A percentile compares a stretch with the other conserved stretches of the same genome.
Conservation (phyloP, 768 basidiomycete genomes). For the Amanita inopinata region DNA sequence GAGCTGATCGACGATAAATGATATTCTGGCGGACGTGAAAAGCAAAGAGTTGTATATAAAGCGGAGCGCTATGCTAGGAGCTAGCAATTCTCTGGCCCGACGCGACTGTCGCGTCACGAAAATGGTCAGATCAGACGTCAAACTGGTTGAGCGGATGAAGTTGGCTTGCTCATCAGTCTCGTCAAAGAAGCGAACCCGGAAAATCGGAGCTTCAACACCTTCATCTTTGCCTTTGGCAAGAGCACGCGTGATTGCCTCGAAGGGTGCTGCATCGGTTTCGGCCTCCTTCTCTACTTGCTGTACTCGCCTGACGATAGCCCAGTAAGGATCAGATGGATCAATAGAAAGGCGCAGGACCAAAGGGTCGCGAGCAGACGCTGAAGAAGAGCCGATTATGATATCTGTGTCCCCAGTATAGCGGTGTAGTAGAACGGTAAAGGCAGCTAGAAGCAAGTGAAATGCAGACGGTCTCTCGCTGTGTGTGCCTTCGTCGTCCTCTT, state of each 20-base stretch:
- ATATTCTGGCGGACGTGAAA: slow-evolving; percentile 72
- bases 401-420: slow-evolving; percentile 95
- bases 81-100: slow-evolving; percentile 57
- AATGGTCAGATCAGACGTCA: slow-evolving; percentile 89
- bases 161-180: slow-evolving; percentile 70
- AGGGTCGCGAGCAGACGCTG: slow-evolving; percentile 63
- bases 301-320: slow-evolving; percentile 78
- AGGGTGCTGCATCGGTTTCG: slow-evolving; percentile 71
- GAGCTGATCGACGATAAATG: slow-evolving; percentile 78
- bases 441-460: slow-evolving; percentile 87
- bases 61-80: slow-evolving; percentile 69
- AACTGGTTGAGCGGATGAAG: slow-evolving; percentile 70
- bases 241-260: slow-evolving; percentile 63
- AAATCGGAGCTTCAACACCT: slow-evolving; percentile 54
- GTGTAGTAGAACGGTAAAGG: slow-evolving; percentile 85
- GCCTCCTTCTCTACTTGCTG: slow-evolving; percentile 80
- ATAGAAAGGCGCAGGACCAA: slow-evolving; percentile 77
- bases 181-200: slow-evolving; percentile 95
- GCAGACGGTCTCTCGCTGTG: slow-evolving; percentile 54
- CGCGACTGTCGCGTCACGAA: slow-evolving; percentile 75
- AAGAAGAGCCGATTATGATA: slow-evolving; percentile 83
- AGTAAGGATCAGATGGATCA: slow-evolving; percentile 81
- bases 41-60: slow-evolving; percentile 92
- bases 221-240: slow-evolving; percentile 61
- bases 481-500: slow-evolving; percentile 34